A percentile compares a stretch with the other conserved stretches of the same genome.
Conservation (phyloP, 495 filamentous ascomycete species). For the Pseudotulostoma volvatum region DNA sequence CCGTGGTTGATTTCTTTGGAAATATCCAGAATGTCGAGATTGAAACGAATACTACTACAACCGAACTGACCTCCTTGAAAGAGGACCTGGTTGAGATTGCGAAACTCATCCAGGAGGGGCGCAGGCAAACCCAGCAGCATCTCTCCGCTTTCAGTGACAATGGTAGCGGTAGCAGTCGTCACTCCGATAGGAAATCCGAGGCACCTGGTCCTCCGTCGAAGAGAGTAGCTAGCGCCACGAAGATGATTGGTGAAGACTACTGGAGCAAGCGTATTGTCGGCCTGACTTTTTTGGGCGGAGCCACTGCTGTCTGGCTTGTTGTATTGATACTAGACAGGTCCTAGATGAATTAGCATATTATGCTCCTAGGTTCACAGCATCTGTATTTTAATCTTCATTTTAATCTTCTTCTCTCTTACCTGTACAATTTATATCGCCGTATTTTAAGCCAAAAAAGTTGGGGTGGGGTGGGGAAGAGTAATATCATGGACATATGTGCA, state of each 20-base stretch:
- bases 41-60: slow-evolving; percentile 39
- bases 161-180: slow-evolving; percentile 13
- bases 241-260: slow-evolving; percentile 46
- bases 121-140: slow-evolving; percentile 21
- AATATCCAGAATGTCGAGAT: slow-evolving; percentile 96
- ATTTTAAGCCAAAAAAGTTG: too few relatives aligned
- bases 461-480: too few relatives aligned
- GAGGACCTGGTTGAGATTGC: slow-evolving; percentile 61
- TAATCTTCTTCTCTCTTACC: too few relatives aligned
- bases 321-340: slow-evolving; percentile 32
- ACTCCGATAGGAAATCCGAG: not conserved
- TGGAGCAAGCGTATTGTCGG: slow-evolving; percentile 57
- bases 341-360: too few relatives aligned
- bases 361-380: too few relatives aligned
- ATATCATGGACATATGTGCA: too few relatives aligned
- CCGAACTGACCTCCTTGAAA: slow-evolving; percentile 41
- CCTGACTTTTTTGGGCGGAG: slow-evolving; percentile 45
- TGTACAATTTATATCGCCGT: too few relatives aligned
- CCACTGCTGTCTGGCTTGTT: slow-evolving; percentile 48
- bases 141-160: slow-evolving; percentile 17
- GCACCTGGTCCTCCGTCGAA: slow-evolving; percentile 11
- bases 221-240: slow-evolving; percentile 38
- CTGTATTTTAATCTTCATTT: too few relatives aligned
- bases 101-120: slow-evolving; percentile 35
- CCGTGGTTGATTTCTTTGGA: slow-evolving; percentile 92